A percentile compares a stretch with the other conserved stretches of the same genome.
phyloP scores from a whole-genome alignment of 2,329 filamentous ascomycete species.

The Macrophomina pseudophaseolina region DNA sequence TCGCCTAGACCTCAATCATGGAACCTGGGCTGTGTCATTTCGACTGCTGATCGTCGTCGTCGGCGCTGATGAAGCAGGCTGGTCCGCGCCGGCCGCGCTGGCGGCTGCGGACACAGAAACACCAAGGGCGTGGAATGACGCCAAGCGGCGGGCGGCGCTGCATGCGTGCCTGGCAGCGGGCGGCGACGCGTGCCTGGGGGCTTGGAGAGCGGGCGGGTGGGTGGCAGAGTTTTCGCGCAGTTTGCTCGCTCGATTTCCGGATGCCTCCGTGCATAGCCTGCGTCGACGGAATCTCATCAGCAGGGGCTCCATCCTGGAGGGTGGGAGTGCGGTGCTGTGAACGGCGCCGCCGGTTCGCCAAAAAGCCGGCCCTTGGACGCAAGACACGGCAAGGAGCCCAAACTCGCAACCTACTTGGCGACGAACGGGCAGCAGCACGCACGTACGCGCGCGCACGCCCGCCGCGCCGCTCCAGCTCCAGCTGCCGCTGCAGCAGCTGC shows the following conservation, averaged over 20 bases:
- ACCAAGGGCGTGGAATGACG: slow-evolving; percentile 25
- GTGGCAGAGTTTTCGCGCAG: slow-evolving; percentile 4
- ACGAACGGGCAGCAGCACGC: slow-evolving; percentile 1
- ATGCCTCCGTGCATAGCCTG: slow-evolving; percentile 14
- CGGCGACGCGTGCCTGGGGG: slow-evolving; percentile 1
- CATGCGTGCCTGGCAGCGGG: slow-evolving; percentile 18
- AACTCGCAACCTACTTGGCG: slow-evolving; percentile 3
- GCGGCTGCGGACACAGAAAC: slow-evolving; percentile 1
- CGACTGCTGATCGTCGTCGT: slow-evolving; percentile 11
- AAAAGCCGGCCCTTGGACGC: not conserved
- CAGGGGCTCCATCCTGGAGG: slow-evolving; percentile 4
- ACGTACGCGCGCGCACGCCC: too few relatives aligned
- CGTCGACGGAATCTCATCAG: slow-evolving; percentile 5
- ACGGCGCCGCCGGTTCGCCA: slow-evolving; percentile 4
- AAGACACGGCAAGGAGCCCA: slow-evolving; percentile 1
- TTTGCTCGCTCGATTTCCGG: slow-evolving; percentile 12
- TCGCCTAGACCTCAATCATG: slow-evolving; percentile 16
- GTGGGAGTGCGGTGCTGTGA: slow-evolving; percentile 1
- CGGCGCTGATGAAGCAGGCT: slow-evolving; percentile 7
- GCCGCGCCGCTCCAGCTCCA: too few relatives aligned
- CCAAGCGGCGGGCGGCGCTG: slow-evolving; percentile 12
- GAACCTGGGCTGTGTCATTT: slow-evolving; percentile 23
- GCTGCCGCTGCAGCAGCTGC: not conserved
- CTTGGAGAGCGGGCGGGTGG: not conserved
- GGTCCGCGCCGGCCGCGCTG: not conserved